A percentile compares a stretch with the other conserved stretches of the same genome.
Conservation (phyloP, 2,329 filamentous ascomycete genomes). For the Cladophialophora psammophila region DNA sequence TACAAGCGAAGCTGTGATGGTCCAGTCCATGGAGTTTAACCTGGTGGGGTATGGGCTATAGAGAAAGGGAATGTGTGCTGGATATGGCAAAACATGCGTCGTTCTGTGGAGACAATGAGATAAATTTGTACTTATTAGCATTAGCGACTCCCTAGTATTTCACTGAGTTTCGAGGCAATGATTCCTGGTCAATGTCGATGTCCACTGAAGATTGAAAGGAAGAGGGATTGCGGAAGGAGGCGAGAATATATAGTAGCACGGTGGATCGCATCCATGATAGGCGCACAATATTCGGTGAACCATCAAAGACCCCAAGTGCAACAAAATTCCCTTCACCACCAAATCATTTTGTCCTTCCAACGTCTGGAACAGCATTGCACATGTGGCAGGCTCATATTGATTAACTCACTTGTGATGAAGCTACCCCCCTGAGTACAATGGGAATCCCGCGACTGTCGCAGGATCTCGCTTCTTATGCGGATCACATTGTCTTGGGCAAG, state of each 20-base stretch:
- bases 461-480: constrained; percentile 62
- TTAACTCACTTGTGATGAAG: neutral
- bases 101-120: neutral
- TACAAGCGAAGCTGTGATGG: constrained; percentile 14
- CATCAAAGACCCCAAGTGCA: neutral
- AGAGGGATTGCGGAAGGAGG: neutral
- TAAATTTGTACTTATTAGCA: neutral
- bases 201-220: neutral
- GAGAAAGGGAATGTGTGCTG: neutral
- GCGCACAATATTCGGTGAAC: neutral
- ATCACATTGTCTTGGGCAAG: constrained; percentile 49
- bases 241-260: neutral
- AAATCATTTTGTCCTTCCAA: neutral
- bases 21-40: neutral
- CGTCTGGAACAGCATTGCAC: neutral
- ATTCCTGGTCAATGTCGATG: neutral
- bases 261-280: neutral
- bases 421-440: constrained; percentile 50
- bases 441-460: constrained; percentile 66
- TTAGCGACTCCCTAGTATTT: neutral
- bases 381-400: neutral
- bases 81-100: neutral
- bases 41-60: neutral
- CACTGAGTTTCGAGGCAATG: neutral
- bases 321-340: neutral